phyloP scores from a whole-genome alignment of 495 filamentous ascomycete genomes.

The Trichocladium uniseriatum region DNA sequence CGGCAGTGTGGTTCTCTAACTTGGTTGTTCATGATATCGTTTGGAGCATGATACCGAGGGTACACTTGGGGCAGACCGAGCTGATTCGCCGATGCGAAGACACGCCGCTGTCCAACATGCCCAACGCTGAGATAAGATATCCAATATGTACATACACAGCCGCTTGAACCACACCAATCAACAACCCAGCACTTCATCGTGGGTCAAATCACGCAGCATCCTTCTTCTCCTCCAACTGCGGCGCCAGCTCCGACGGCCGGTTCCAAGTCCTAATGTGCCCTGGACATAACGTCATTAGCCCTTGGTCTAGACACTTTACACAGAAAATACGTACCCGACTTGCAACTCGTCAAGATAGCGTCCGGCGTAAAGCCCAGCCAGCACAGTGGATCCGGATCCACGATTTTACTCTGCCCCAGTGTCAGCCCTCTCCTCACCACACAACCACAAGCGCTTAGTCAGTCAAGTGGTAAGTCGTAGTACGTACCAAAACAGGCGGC shows the following conservation, averaged over 20 bases:
- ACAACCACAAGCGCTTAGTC: too few species aligned
- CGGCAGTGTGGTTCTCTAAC: too few species aligned
- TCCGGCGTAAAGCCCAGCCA: constrained; percentile 90
- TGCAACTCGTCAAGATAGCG: constrained; percentile 83
- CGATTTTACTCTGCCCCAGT: constrained; percentile 57
- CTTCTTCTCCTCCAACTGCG: constrained; percentile 10
- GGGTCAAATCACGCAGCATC: not conserved
- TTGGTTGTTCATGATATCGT: too few species aligned
- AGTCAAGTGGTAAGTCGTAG: too few species aligned
- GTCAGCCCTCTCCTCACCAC: too few species aligned
- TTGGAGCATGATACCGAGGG: too few species aligned
- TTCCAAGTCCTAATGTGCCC: constrained; percentile 16
- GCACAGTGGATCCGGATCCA: constrained; percentile 77
- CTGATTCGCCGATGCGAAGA: too few species aligned
- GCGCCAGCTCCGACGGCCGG: constrained; percentile 13
- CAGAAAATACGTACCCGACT: constrained; percentile 52
- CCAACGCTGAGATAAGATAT: too few species aligned
- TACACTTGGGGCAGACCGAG: too few species aligned
- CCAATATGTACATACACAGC: too few species aligned
- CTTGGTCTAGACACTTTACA: not conserved
- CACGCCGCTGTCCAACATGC: too few species aligned
- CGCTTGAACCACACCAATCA: too few species aligned
- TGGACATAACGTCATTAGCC: not conserved
- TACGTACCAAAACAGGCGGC: constrained; percentile 80
- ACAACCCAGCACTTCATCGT: not conserved